Evolutionary conservation across 2,329 filamentous ascomycete genomes (phyloP), one percentile per base, ranked within the genome.

Genomic region (Raffaelea arxii): DNA sequence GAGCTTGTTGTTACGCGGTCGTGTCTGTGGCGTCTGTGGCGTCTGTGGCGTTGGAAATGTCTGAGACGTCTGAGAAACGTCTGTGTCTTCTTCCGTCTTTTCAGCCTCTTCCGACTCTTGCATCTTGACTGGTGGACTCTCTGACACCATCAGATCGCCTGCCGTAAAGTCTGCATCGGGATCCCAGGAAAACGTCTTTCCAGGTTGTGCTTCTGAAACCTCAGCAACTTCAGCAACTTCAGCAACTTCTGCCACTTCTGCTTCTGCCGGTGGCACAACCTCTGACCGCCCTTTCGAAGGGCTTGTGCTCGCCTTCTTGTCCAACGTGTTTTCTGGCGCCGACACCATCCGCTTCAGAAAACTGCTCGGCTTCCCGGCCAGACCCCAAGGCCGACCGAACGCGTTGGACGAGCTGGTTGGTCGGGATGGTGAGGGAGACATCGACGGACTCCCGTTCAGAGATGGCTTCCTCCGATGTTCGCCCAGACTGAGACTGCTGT

Each of bases 141-240:
- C 65, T 0, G 76, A 79, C 27, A 74, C 56, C 48, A 78, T 74
- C 35, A 78, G 49, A 48, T 78, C 75, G 37, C 69, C 67, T 11
- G 69, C 75, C 1, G 76, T 78, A 52, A 80, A 78, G 46, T 80
- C 76, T 5, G 70, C 68, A 27, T 79, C 75, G 6, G 77, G 59
- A 47, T 78, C 63, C 75, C 75, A 80, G 7, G 68, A 70, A 47
- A 70, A 74, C 53, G 68, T 72, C 58, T 73, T 76, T 44, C 71
- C 68, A 0, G 74, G 74, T 18, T 38, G 22, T 7, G 22, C 7
- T 12, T 41, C 41, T 10, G 25, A 21, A 12, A 36, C 27, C 23
- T 19, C 16, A 4, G 9, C 36, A n/a, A 18, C n/a, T 23, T 25
- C 23, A 5, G 7, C 40, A 24, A n/a, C 19, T 16, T 21, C 22